These are phyloP conservation scores for Artemisia argyi DNA, from an alignment of 129 eudicot species.

Conservation along the genomic window DNA sequence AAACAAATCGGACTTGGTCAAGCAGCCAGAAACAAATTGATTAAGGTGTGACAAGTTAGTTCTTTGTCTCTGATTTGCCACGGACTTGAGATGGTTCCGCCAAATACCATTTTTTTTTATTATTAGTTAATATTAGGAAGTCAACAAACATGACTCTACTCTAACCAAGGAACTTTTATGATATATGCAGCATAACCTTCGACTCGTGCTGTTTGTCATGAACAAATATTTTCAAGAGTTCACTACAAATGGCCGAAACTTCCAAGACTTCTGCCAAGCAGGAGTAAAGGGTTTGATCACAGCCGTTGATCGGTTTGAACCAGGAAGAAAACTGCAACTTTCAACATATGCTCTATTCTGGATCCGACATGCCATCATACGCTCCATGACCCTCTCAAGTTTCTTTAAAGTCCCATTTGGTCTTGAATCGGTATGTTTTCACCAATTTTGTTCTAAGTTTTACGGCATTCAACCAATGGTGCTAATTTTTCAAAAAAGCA, in stretches of 20 bases:
- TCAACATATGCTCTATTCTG: conserved; percentile 92
- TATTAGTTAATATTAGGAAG: background rate
- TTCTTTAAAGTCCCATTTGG: conserved; percentile 86
- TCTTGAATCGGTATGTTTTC: conserved; percentile 80
- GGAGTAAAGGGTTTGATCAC: conserved; percentile 96
- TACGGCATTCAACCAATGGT: background rate
- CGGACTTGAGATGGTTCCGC: too few species aligned
- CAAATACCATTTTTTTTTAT: too few species aligned
- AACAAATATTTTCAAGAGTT: conserved; percentile 94
- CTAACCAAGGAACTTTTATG: conserved; percentile 9
- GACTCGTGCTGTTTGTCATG: conserved; percentile 86
- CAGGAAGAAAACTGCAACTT: conserved; percentile 67
- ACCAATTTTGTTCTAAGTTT: conserved; percentile 1
- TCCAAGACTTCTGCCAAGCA: conserved; percentile 94
- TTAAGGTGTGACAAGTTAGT: conserved; percentile 59
- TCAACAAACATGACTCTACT: background rate
- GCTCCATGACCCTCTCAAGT: conserved; percentile 87
- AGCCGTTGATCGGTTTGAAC: conserved; percentile 95
- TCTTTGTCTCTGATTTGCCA: conserved; percentile 10
- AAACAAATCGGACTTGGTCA: conserved; percentile 68
- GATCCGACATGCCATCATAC: conserved; percentile 92
- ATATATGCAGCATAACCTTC: conserved; percentile 90
- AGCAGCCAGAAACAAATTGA: conserved; percentile 89
- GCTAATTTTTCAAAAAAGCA: background rate
- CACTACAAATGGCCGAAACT: conserved; percentile 58